Base-by-base conservation (phyloP, 345 rosid species). In the Barbarea vulgaris region DNA sequence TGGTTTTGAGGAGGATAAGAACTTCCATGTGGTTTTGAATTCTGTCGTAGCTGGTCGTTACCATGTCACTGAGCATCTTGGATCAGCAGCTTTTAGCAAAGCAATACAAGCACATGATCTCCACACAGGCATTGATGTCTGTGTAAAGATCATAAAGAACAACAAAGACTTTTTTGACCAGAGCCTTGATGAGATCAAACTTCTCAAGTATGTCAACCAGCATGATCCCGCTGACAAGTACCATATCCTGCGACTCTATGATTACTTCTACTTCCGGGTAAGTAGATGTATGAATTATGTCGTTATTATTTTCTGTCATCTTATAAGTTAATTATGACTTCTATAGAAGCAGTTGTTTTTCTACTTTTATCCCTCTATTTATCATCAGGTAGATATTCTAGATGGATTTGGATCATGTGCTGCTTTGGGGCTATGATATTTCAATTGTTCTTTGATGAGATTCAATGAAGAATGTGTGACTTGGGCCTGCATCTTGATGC, bases 1-100 rank as follows among this genome's bases (percentile, higher is more conserved):
- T 79, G 98, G 98, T 69, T 93, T 93, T 80, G 98, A 94, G 86
- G 98, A 94, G 86, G 98, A 94, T 83, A 94, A 94, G 88, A 91
- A 88, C 79, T 94, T 94, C 81, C 97, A 94, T 74, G 98, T 91
- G 66, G 95, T 91, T 75, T 67, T 91, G 44, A 94, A 94, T 82
- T 94, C 97, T 67, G 96, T 94, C 47, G 77, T 94, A 51, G 97
- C 98, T 59, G 97, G 98, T 70, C 90, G 96, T 30, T 94, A 91
- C 78, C 98, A 94, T 83, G 97, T 94, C 65, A 94, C 98, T 0
- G 98, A 94, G 85, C 90, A 91, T 83, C 95, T 94, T 81, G 98
- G 98, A 41, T 94, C 98, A n/a, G 98, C 98, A 64, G 98, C 98
- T 34, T 94, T 94, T 75, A 94, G 98, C 78, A 94, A 94, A 80